phyloP scores from a whole-genome alignment of 2,329 filamentous ascomycete genomes.

The Fusarium fracticaudum region DNA sequence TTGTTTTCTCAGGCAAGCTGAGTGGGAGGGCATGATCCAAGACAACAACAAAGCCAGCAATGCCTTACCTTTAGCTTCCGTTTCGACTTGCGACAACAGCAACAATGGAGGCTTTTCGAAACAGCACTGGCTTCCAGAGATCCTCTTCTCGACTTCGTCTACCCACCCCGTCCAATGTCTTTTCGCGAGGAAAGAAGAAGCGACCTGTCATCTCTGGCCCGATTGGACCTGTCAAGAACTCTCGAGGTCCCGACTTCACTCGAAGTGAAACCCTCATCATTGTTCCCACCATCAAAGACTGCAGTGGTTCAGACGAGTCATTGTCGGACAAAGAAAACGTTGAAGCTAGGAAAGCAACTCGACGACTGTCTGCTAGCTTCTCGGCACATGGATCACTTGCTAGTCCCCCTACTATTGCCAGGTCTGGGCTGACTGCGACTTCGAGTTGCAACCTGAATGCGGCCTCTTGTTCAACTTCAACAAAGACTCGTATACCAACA shows the following conservation, averaged over 20 bases:
- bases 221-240: constrained; percentile 51
- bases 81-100: background rate
- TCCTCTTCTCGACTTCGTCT: constrained; percentile 20
- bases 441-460: background rate
- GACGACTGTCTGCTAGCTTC: constrained; percentile 47
- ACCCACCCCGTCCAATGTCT: constrained; percentile 17
- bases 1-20: too few species aligned
- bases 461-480: background rate
- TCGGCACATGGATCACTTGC: constrained; percentile 36
- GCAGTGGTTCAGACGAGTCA: constrained; percentile 38
- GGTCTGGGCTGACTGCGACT: constrained; percentile 40
- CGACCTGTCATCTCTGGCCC: constrained; percentile 49
- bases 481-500: background rate
- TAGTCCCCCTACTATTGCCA: constrained; percentile 45
- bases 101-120: constrained; percentile 29
- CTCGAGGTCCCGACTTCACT: constrained; percentile 47
- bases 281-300: constrained; percentile 50
- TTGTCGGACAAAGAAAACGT: background rate
- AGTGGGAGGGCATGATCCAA: too few species aligned
- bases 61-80: background rate
- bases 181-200: constrained; percentile 32
- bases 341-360: constrained; percentile 26
- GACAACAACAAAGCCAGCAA: background rate
- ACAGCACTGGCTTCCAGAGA: constrained; percentile 5
- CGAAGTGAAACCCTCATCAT: constrained; percentile 49